Evolutionary conservation across 208 protist genomes (phyloP).

Genomic region (Leishmania major): DNA sequence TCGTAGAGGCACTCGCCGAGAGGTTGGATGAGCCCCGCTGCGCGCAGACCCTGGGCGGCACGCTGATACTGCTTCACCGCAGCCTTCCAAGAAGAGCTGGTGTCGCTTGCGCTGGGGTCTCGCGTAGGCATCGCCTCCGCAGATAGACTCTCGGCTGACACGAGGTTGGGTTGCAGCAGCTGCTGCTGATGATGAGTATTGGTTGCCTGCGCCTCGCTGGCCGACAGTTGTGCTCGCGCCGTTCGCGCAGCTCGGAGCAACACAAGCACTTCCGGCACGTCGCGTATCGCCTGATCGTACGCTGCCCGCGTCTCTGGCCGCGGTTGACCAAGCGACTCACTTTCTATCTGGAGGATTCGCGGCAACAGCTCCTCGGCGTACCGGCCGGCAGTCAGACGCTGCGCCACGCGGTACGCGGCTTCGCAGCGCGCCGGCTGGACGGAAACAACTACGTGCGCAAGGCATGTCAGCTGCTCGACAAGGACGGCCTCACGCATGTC

Average conservation of each 20-base stretch:
- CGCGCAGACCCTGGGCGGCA: slow-evolving; percentile 46
- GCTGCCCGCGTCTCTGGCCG: slow-evolving; percentile 5
- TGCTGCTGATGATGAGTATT: not conserved
- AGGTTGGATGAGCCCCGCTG: slow-evolving; percentile 52
- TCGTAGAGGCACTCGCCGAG: slow-evolving; percentile 80
- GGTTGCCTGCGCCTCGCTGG: not conserved
- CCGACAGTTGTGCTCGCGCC: slow-evolving; percentile 36
- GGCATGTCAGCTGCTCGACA: slow-evolving; percentile 46
- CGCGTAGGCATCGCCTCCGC: not conserved
- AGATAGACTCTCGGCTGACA: not conserved
- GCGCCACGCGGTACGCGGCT: slow-evolving; percentile 40
- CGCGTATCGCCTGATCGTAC: slow-evolving; percentile 41
- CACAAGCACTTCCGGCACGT: slow-evolving; percentile 42
- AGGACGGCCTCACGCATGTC: slow-evolving; percentile 58
- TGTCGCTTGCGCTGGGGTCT: not conserved
- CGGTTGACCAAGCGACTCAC: not conserved
- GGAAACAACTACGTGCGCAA: slow-evolving; percentile 49
- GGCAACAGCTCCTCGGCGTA: slow-evolving; percentile 61
- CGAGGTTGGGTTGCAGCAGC: not conserved
- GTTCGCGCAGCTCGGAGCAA: slow-evolving; percentile 47
- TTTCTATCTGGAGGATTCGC: slow-evolving; percentile 48
- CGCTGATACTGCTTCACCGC: slow-evolving; percentile 52
- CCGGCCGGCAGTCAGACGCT: slow-evolving; percentile 57
- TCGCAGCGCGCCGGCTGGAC: slow-evolving; percentile 34
- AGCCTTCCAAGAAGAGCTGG: slow-evolving; percentile 24